phyloP scores from a whole-genome alignment of 139 green algal species.

The Chlamydomonas schloesseri region DNA sequence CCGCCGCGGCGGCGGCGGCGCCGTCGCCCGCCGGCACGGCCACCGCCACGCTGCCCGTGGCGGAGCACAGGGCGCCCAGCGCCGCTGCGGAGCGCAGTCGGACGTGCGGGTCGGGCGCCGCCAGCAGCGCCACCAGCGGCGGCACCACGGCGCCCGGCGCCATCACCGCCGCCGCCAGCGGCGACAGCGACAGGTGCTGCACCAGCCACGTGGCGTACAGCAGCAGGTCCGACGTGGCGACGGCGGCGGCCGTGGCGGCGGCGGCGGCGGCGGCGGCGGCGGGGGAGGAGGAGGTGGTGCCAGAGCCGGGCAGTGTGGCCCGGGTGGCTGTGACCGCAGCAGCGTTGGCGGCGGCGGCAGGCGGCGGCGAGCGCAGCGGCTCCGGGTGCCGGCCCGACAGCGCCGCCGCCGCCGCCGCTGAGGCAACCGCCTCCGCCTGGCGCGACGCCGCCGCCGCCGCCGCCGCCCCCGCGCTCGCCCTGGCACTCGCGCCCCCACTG shows the following conservation, averaged over 20 bases:
- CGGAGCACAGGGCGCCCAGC: slow-evolving; percentile 8
- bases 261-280: too few species aligned
- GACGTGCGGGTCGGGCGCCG: slow-evolving; percentile 15
- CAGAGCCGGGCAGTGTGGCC: too few species aligned
- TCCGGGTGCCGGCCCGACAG: too few species aligned
- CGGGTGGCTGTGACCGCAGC: too few species aligned
- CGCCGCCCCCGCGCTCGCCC: too few species aligned
- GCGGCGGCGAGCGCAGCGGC: too few species aligned
- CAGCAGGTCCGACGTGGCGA: neutral
- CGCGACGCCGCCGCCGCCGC: too few species aligned
- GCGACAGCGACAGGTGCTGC: slow-evolving; percentile 35
- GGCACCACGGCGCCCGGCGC: slow-evolving; percentile 7
- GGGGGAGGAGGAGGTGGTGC: neutral
- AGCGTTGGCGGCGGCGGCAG: too few species aligned
- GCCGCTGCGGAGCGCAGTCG: slow-evolving; percentile 11
- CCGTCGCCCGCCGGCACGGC: neutral
- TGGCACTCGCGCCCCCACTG: neutral
- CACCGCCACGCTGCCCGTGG: neutral
- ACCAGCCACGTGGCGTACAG: slow-evolving; percentile 18
- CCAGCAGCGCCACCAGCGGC: slow-evolving; percentile 12
- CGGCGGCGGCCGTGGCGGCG: neutral
- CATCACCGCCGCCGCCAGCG: neutral
- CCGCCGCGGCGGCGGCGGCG: too few species aligned
- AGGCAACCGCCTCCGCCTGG: too few species aligned
- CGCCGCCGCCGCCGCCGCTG: too few species aligned